These are phyloP conservation scores for Candida anglica DNA, from an alignment of 805 yeast species.

Conservation along the genomic window DNA sequence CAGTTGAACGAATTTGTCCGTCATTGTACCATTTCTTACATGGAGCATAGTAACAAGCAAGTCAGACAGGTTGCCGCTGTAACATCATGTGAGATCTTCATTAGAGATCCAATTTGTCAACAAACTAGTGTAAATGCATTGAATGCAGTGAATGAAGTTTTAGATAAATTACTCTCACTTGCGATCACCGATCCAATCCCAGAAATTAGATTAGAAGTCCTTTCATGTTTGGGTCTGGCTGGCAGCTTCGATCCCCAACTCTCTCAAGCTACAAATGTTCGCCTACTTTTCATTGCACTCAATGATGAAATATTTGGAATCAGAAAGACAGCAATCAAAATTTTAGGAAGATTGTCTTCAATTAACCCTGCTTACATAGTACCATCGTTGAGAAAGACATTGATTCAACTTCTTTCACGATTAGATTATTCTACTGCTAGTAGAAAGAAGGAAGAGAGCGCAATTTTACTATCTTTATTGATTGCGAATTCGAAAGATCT, in stretches of 20 bases:
- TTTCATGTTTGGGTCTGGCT: constrained; percentile 57
- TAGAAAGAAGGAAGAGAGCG: constrained; percentile 80
- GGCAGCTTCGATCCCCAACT: constrained; percentile 83
- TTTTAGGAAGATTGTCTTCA: constrained; percentile 78
- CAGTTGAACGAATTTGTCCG: constrained; percentile 86
- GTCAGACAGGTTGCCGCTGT: constrained; percentile 83
- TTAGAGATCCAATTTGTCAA: constrained; percentile 76
- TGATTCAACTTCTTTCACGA: constrained; percentile 81
- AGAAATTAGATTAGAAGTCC: constrained; percentile 78
- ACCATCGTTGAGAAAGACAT: constrained; percentile 82
- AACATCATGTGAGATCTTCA: constrained; percentile 73
- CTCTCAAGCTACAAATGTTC: constrained; percentile 89
- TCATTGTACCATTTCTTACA: constrained; percentile 75
- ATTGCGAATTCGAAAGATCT: constrained; percentile 76
- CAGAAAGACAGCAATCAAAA: constrained; percentile 68
- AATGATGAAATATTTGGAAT: constrained; percentile 88
- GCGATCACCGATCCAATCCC: constrained; percentile 87
- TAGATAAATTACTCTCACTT: constrained; percentile 73
- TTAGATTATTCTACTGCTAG: constrained; percentile 77
- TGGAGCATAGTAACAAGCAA: constrained; percentile 73
- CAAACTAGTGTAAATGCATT: constrained; percentile 80
- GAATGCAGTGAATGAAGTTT: constrained; percentile 77
- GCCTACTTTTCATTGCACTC: constrained; percentile 78
- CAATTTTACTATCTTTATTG: constrained; percentile 65
- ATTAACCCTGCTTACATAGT: constrained; percentile 95